A percentile compares a stretch with the other conserved stretches of the same genome.
Evolutionary conservation across 495 filamentous ascomycete species (phyloP).

Genomic region (Penicillium goetzii): DNA sequence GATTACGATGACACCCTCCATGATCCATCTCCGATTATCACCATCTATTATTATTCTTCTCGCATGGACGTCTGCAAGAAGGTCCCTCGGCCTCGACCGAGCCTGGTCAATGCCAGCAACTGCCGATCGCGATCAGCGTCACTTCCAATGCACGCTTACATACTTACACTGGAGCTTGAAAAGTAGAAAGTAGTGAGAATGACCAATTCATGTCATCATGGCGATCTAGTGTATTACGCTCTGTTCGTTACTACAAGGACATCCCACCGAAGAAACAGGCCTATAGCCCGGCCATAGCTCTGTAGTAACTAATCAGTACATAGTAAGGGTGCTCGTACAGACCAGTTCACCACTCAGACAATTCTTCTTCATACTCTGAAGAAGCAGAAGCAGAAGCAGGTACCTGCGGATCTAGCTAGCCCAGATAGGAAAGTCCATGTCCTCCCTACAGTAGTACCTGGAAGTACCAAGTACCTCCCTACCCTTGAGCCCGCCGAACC

Average conservation of each 20-base stretch:
- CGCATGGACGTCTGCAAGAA: background rate
- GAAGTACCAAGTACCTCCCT: too few species aligned
- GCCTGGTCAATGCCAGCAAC: background rate
- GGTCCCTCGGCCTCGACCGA: background rate
- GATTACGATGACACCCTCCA: background rate
- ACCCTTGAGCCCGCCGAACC: background rate
- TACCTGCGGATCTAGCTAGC: too few species aligned
- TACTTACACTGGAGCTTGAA: background rate
- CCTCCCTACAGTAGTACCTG: background rate
- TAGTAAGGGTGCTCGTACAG: too few species aligned
- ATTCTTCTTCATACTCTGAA: too few species aligned
- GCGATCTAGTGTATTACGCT: background rate
- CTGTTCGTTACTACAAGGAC: background rate
- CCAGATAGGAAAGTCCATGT: too few species aligned
- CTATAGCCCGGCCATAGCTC: too few species aligned
- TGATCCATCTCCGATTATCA: background rate
- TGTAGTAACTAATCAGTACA: background rate
- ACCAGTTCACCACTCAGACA: too few species aligned
- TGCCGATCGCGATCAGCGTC: slow-evolving; percentile 6
- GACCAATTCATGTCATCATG: too few species aligned
- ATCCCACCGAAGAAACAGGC: too few species aligned
- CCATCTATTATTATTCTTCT: background rate
- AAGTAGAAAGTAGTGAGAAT: background rate
- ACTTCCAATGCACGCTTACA: background rate
- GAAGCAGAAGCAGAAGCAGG: too few species aligned